Percentiles rank a stretch among this genome's conserved stretches.
phyloP scores from a whole-genome alignment of 2,329 filamentous ascomycete genomes.

The Beauveria sp. region DNA sequence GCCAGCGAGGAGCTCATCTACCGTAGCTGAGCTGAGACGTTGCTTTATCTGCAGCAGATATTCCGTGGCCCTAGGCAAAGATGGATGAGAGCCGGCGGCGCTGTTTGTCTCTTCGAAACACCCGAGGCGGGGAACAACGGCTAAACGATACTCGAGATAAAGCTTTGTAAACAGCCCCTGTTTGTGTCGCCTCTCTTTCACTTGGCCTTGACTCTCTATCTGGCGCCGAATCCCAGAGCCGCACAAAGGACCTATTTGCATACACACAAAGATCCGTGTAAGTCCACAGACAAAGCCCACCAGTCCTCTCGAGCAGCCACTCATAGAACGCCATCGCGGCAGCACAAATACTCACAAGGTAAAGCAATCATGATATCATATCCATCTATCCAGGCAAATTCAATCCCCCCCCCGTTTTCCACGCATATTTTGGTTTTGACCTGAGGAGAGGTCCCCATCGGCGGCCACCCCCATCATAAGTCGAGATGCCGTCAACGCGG shows the following conservation, averaged over 20 bases:
- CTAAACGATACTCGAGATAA: background rate
- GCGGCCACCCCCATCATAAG: background rate
- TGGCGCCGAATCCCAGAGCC: too few relatives aligned
- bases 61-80: conserved; percentile 28
- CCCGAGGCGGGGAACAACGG: background rate
- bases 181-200: background rate
- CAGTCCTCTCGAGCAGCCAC: background rate
- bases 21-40: conserved; percentile 52
- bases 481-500: conserved; percentile 6
- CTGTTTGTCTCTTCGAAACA: background rate
- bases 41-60: conserved; percentile 81
- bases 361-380: background rate
- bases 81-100: background rate
- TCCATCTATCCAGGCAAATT: too few relatives aligned
- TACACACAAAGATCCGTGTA: background rate
- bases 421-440: background rate
- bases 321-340: background rate
- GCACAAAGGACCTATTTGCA: too few relatives aligned
- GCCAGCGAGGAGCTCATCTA: conserved; percentile 50
- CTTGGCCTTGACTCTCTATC: background rate
- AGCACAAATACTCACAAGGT: background rate
- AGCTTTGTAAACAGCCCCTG: background rate
- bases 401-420: too few relatives aligned
- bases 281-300: background rate
- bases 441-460: background rate